Evolutionary conservation across 2,329 filamentous ascomycete species (phyloP), one percentile per base, ranked within the genome.

Genomic region (Arthrobotrys sphaeroides): DNA sequence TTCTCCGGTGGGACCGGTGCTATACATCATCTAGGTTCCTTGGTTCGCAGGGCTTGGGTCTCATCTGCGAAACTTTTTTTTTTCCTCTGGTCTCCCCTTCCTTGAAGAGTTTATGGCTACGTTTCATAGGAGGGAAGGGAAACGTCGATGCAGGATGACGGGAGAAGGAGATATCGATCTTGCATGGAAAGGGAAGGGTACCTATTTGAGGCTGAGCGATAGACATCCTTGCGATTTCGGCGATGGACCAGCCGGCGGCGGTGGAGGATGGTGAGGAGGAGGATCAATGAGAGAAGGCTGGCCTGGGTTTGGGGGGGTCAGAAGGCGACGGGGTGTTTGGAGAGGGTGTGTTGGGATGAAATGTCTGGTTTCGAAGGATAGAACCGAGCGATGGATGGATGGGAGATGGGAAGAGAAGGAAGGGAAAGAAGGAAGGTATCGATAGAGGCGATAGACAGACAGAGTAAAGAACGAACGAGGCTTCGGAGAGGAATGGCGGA

Each of bases 161-260:
- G 18, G 3, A 16, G 22, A n/a, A 9, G 10, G 38, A 20, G 20
- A 26, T 20, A 53, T n/a, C 13, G 10, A 47, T 7, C n/a, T n/a
- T n/a, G n/a, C 5, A 16, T 36, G 16, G 3, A 12, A 45, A 45
- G 47, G n/a, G 42, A 43, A 40, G 43, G 16, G 31, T 57, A 75
- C 72, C 72, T 75, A 75, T 75, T 75, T 49, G 72, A 49, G 72
- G 64, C 47, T 75, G 72, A 64, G 57, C 72, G 57, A 75, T 31
- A 65, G 72, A 75, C 72, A 75, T 75, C 38, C 18, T 55, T 33
- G 22, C 59, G 51, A 26, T 38, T n/a, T 47, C 45, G 64, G 24
- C 53, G 45, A 47, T n/a, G 31, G 38, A 7, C 36, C 22, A 20
- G 59, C 26, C 59, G 69, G 61, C 43, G 61, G 24, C 40, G 31